Evolutionary conservation across 805 yeast species (phyloP).

Genomic region (Nakazawaea sp.): DNA sequence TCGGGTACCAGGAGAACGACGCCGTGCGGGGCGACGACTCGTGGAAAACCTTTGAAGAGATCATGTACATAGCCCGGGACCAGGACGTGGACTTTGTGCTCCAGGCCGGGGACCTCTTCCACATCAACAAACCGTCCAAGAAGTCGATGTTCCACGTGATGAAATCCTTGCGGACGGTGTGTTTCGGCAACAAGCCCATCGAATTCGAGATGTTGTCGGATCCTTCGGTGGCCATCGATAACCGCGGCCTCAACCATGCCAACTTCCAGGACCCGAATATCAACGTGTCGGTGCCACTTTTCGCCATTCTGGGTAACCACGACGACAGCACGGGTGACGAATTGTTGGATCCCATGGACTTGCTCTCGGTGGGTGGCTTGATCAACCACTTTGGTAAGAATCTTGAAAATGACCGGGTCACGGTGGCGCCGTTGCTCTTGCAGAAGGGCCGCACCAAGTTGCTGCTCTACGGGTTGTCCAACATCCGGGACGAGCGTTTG

Average conservation of each 20-base stretch:
- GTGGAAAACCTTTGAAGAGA: constrained; percentile 82
- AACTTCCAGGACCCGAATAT: constrained; percentile 89
- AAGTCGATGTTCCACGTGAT: constrained; percentile 81
- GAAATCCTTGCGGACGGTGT: constrained; percentile 57
- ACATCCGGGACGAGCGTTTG: constrained; percentile 83
- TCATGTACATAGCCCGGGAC: constrained; percentile 61
- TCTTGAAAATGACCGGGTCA: constrained; percentile 65
- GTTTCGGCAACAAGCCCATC: constrained; percentile 85
- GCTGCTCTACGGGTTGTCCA: constrained; percentile 85
- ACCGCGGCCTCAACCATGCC: constrained; percentile 55
- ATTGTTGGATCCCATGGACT: constrained; percentile 77
- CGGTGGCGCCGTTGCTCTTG: constrained; percentile 68
- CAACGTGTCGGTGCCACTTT: constrained; percentile 83
- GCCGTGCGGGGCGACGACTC: constrained; percentile 88
- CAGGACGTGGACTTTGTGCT: constrained; percentile 80
- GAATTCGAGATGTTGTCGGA: constrained; percentile 80
- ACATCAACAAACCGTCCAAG: constrained; percentile 81
- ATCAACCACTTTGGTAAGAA: constrained; percentile 88
- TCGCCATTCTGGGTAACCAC: constrained; percentile 93
- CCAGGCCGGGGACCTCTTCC: constrained; percentile 93
- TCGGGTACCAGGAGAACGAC: constrained; percentile 86
- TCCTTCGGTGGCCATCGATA: constrained; percentile 56
- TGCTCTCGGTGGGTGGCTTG: constrained; percentile 73
- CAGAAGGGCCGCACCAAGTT: constrained; percentile 78
- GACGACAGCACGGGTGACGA: constrained; percentile 93